Conservation (phyloP, 768 basidiomycete species). For the Mycena indigotica region DNA sequence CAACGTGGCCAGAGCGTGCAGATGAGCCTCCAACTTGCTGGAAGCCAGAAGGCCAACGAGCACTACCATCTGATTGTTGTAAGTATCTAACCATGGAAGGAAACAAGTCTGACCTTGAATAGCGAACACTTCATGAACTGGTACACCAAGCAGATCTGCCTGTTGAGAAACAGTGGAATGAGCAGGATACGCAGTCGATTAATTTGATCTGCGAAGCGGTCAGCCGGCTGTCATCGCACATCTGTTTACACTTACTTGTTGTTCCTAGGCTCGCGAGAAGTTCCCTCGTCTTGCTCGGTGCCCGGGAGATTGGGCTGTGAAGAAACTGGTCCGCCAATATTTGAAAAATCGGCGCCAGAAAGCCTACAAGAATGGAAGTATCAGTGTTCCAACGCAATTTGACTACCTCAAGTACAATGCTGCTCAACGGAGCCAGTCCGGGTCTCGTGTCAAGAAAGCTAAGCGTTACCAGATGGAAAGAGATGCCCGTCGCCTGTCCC, state of each 20-base stretch:
- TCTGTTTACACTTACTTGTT: background rate
- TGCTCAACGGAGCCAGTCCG: background rate
- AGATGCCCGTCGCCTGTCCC: background rate
- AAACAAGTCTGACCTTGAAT: background rate
- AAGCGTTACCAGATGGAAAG: slow-evolving; percentile 17
- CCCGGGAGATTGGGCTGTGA: slow-evolving; percentile 1
- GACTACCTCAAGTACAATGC: background rate
- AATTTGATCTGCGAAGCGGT: background rate
- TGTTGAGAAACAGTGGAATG: background rate
- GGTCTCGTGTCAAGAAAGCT: background rate
- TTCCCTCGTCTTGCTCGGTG: background rate
- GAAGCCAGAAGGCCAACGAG: background rate
- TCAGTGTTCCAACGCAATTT: background rate
- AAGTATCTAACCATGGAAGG: background rate
- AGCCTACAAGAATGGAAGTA: background rate
- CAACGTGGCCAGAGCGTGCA: background rate
- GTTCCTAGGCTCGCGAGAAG: background rate
- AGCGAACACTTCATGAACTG: background rate
- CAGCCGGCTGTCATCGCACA: background rate
- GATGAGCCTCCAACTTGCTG: background rate
- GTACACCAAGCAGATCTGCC: background rate
- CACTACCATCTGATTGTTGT: background rate
- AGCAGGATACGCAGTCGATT: background rate
- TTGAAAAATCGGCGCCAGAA: background rate
- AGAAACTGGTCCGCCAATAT: background rate